These are phyloP conservation scores for Puccinia coronata DNA, from an alignment of 1,284 basidiomycete genomes.

Conservation along the genomic window DNA sequence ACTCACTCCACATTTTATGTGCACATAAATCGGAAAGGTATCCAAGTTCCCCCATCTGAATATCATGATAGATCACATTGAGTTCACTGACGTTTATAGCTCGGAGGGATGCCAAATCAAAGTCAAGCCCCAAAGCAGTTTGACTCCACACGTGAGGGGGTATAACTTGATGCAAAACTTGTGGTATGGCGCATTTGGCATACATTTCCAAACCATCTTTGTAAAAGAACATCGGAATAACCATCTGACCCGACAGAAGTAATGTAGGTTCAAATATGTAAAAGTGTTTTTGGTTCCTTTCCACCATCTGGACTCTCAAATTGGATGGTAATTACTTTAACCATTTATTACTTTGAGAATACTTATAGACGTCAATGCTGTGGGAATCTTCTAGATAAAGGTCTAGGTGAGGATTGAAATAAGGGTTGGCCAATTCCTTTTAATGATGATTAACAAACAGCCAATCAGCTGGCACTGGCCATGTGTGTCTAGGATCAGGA, in stretches of 20 bases:
- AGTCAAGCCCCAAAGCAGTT: not conserved
- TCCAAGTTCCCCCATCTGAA: not conserved
- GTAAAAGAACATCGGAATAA: constrained; percentile 7
- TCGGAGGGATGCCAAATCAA: not conserved
- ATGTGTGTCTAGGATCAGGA: too few species aligned
- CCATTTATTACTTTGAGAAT: not conserved
- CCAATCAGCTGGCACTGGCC: too few species aligned
- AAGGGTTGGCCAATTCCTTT: not conserved
- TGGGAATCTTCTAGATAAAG: not conserved
- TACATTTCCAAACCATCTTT: not conserved
- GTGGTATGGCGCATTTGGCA: not conserved
- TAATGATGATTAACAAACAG: too few species aligned
- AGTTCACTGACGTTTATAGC: not conserved
- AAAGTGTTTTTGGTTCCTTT: not conserved
- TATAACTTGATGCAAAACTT: not conserved
- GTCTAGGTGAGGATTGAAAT: not conserved
- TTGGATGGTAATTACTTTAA: not conserved
- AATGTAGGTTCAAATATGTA: constrained; percentile 1
- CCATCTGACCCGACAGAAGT: not conserved
- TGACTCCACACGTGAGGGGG: too few species aligned
- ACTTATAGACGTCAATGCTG: not conserved
- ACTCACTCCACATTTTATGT: not conserved
- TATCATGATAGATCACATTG: not conserved
- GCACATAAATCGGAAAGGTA: not conserved
- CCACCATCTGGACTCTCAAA: not conserved